Evolutionary conservation across 768 basidiomycete genomes (phyloP).

Genomic region (Kwoniella pini): DNA sequence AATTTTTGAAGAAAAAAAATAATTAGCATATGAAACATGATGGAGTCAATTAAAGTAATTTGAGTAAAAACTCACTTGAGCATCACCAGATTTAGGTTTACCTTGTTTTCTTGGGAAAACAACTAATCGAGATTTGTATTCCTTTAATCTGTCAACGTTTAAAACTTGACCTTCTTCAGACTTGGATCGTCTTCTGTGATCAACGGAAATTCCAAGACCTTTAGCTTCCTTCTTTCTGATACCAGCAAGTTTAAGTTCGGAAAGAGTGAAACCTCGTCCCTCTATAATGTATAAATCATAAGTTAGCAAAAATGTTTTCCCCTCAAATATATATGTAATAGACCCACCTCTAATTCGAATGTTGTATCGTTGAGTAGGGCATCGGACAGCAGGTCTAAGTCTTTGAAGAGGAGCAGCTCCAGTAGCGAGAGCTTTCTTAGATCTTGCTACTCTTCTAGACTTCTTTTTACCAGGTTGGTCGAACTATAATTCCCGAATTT

Average conservation of each 20-base stretch:
- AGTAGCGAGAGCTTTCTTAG: constrained; percentile 82
- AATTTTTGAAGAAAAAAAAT: constrained; percentile 8
- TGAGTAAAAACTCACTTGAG: constrained; percentile 64
- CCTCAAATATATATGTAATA: background rate
- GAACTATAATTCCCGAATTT: constrained; percentile 72
- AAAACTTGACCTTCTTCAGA: constrained; percentile 94
- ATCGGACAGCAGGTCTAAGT: constrained; percentile 96
- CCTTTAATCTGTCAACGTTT: constrained; percentile 90
- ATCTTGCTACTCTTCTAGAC: constrained; percentile 87
- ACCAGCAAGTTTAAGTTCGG: constrained; percentile 94
- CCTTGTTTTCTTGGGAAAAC: constrained; percentile 95
- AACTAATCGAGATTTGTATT: constrained; percentile 87
- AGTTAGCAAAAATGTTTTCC: constrained; percentile 1
- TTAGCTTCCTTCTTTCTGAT: constrained; percentile 90
- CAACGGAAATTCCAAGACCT: constrained; percentile 90
- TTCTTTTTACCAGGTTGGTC: constrained; percentile 98
- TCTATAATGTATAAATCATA: constrained; percentile 20
- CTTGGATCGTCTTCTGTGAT: constrained; percentile 93
- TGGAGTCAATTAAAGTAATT: background rate
- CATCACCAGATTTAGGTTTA: constrained; percentile 95
- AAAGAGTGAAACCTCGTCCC: constrained; percentile 92
- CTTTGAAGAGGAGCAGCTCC: constrained; percentile 87
- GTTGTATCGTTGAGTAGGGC: constrained; percentile 96
- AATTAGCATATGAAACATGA: background rate
- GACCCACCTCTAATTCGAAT: constrained; percentile 80